Evolutionary conservation across 2,329 filamentous ascomycete genomes (phyloP), one percentile per base, ranked within the genome.

Genomic region (Didymella keratinophila): DNA sequence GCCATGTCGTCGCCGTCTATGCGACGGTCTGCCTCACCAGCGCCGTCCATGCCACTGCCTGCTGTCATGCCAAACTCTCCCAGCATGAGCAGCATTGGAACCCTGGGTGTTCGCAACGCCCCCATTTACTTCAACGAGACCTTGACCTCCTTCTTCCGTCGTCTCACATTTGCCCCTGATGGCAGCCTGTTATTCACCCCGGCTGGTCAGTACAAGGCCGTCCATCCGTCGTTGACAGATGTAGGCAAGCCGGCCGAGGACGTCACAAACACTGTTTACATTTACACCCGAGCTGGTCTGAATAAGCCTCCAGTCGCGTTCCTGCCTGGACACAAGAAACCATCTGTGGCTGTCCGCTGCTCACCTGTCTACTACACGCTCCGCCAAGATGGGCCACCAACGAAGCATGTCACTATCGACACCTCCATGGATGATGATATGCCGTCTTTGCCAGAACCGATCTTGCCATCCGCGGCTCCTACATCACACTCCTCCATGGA

Each of bases 101-200:
- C 63, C 9, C 49, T 69, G 4, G 81, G 78, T 34, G 76, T 92
- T 52, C 92, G 89, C 73, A 97, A 97, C 69, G 88, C 93, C 41
- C 93, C 88, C 67, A 88, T 99, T 44, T 99, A 99, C 75, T 93
- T 93, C 44, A 98, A 97, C 70, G 95, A 99, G 78, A 97, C 94
- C 0, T 86, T 98, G 59, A 97, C 94, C 0, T 98, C 95, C 0
- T 99, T 99, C 80, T 99, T 99, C 80, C 86, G 95, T 51, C 87
- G 95, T 45, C 82, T 99, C 48, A 93, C 94, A 0, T 99, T 99
- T 73, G 93, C 96, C 1, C 94, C 95, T 0, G 96, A 99, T 73
- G 95, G 95, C 25, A 97, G 93, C 74, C 82, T 99, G 48, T 84
- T 99, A 4, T 89, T 99, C 63, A 99, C 95, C 0, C 95, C 95